Percentiles rank a stretch among this genome's conserved stretches.
Evolutionary conservation across 805 yeast genomes (phyloP).

Genomic region (Starmerella cellae): DNA sequence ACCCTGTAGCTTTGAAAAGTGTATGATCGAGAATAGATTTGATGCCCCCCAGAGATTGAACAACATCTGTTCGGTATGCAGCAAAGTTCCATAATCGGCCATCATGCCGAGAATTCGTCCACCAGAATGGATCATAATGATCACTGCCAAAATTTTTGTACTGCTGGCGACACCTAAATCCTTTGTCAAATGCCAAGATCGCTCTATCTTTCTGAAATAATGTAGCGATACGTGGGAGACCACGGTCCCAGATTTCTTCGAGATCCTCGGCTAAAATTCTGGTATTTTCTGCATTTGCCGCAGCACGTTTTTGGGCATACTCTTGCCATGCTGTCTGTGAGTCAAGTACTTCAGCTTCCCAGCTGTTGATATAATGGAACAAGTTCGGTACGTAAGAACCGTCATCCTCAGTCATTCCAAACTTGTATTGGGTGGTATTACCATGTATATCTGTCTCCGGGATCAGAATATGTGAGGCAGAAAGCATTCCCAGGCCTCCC

Average conservation of each 20-base stretch:
- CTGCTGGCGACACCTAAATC: conserved; percentile 71
- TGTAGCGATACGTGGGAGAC: conserved; percentile 90
- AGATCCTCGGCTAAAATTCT: conserved; percentile 83
- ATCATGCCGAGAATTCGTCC: conserved; percentile 88
- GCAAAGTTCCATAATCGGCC: conserved; percentile 91
- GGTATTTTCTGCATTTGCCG: conserved; percentile 73
- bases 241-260: conserved; percentile 93
- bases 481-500: conserved; percentile 95
- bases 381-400: conserved; percentile 74
- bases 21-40: conserved; percentile 94
- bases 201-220: conserved; percentile 90
- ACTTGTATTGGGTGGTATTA: conserved; percentile 69
- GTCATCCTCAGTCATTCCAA: conserved; percentile 77
- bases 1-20: conserved; percentile 90
- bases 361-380: conserved; percentile 79
- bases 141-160: conserved; percentile 61
- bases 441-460: conserved; percentile 92
- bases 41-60: conserved; percentile 93
- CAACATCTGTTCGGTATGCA: conserved; percentile 87
- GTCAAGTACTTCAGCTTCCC: conserved; percentile 93
- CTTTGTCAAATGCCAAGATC: conserved; percentile 87
- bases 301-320: conserved; percentile 77
- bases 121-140: conserved; percentile 84
- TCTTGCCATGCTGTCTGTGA: conserved; percentile 98
- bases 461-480: conserved; percentile 90